Base-by-base conservation (phyloP, 2,329 filamentous ascomycete genomes). In the Exophiala oligosperma region DNA sequence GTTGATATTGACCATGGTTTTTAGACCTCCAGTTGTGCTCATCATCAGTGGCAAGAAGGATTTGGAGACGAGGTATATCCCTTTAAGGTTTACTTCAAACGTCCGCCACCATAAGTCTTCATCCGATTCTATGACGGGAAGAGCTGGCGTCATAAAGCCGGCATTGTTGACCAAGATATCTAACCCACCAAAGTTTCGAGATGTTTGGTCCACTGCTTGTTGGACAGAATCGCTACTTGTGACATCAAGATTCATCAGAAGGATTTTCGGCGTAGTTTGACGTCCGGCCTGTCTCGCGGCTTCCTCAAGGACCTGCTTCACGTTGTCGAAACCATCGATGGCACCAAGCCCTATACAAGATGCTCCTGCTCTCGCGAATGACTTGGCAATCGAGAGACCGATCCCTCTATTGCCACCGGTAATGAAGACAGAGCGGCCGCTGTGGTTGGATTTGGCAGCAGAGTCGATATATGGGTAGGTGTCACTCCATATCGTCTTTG, bases 401-500 rank as follows among this genome's bases (percentile, higher is more conserved):
- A 74, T 61, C 5, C 73, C 73, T 17, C 67, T 68, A 7, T 68
- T 69, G 1, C 70, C 74, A 4, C 74, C 74, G 40, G 64, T 73
- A 43, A 76, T 67, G 54, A 76, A 70, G 23, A 75, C 69, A 1
- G 64, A 64, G 29, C 69, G 70, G 1, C 72, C 73, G 14, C 47
- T 67, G 23, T 72, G 56, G 51, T 72, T 53, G 12, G 63, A 64
- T 26, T 71, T 68, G 23, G 40, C n/a, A 17, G n/a, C 26, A 2
- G 54, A 57, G 59, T 77, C 70, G 67, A 86, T 84, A 57, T 71
- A 74, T 0, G 78, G 74, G 67, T 86, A 86, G 2, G 81, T 84
- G 63, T 83, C 77, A 54, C 72, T 69, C 65, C 77, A 76, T 43
- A 58, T 54, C 24, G 28, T 14, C 21, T 51, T 50, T n/a, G 54